Evolutionary conservation across 495 filamentous ascomycete genomes (phyloP).

Genomic region (Penicillium subrubescens): DNA sequence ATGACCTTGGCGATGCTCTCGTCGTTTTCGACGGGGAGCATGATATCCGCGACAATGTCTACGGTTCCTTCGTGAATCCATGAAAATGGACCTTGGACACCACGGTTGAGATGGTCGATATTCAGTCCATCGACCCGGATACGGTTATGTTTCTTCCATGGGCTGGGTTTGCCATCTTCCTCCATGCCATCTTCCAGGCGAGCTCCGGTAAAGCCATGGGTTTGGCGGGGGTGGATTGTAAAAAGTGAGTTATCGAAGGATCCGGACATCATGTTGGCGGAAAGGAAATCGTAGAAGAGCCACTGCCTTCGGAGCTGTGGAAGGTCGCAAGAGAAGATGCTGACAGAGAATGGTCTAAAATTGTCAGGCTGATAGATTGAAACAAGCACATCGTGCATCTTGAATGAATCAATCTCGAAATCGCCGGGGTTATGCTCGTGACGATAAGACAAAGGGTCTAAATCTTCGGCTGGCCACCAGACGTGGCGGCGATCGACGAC

Average conservation of each 20-base stretch:
- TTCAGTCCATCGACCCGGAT: constrained; percentile 90
- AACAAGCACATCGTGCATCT: constrained; percentile 88
- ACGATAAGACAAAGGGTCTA: constrained; percentile 84
- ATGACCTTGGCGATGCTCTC: constrained; percentile 89
- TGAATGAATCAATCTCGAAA: constrained; percentile 95
- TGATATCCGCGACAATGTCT: constrained; percentile 93
- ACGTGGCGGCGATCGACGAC: constrained; percentile 88
- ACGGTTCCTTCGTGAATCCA: constrained; percentile 98
- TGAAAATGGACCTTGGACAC: constrained; percentile 90
- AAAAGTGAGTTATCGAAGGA: constrained; percentile 95
- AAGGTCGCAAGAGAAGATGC: constrained; percentile 92
- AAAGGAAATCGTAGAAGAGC: constrained; percentile 96
- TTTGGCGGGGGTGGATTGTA: constrained; percentile 93
- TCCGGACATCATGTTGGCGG: constrained; percentile 92
- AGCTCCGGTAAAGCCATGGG: constrained; percentile 66
- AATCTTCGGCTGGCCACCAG: constrained; percentile 63
- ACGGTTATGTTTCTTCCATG: constrained; percentile 92
- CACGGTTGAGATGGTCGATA: constrained; percentile 94
- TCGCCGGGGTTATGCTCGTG: constrained; percentile 90
- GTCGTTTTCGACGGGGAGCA: constrained; percentile 84
- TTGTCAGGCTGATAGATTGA: constrained; percentile 87
- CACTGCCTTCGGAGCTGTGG: constrained; percentile 92
- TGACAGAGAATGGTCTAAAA: constrained; percentile 92
- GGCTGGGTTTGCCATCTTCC: constrained; percentile 49
- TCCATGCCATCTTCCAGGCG: constrained; percentile 55